These are phyloP conservation scores for Mucor circinelloides DNA, from an alignment of 371 early-diverging fungal species.

Conservation along the genomic window DNA sequence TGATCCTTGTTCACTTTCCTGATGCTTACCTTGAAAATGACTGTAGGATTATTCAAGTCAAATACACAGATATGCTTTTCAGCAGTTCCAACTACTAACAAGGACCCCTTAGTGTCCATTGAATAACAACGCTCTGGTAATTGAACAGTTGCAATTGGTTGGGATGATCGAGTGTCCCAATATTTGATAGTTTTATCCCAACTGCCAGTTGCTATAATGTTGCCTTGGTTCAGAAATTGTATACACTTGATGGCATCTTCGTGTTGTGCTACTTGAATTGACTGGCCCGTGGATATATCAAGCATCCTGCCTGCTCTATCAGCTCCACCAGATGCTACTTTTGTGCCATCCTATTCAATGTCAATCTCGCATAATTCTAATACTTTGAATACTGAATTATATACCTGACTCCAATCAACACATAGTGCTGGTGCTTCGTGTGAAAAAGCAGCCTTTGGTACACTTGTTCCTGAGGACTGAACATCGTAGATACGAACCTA, in stretches of 20 bases:
- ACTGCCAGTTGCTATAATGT: constrained; percentile 64
- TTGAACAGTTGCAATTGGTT: constrained; percentile 70
- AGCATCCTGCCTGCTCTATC: constrained; percentile 83
- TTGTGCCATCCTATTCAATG: constrained; percentile 84
- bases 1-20: no score
- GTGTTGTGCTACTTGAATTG: constrained; percentile 79
- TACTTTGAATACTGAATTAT: neutral
- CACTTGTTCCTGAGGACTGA: constrained; percentile 67
- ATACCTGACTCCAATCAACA: constrained; percentile 78
- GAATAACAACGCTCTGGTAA: constrained; percentile 87
- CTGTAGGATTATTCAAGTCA: constrained; percentile 80
- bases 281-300: constrained; percentile 78
- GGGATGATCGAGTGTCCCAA: constrained; percentile 86
- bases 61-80: constrained; percentile 70
- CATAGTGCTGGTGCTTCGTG: constrained; percentile 88
- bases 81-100: constrained; percentile 35
- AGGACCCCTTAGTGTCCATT: constrained; percentile 69
- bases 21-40: constrained; percentile 63
- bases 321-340: constrained; percentile 83
- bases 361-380: neutral
- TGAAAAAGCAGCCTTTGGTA: constrained; percentile 74
- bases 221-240: constrained; percentile 69
- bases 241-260: constrained; percentile 80
- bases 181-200: constrained; percentile 97
- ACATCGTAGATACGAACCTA: constrained; percentile 93